These are phyloP conservation scores for Leccinum fallax DNA, from an alignment of 1,284 basidiomycete genomes.

Conservation along the genomic window DNA sequence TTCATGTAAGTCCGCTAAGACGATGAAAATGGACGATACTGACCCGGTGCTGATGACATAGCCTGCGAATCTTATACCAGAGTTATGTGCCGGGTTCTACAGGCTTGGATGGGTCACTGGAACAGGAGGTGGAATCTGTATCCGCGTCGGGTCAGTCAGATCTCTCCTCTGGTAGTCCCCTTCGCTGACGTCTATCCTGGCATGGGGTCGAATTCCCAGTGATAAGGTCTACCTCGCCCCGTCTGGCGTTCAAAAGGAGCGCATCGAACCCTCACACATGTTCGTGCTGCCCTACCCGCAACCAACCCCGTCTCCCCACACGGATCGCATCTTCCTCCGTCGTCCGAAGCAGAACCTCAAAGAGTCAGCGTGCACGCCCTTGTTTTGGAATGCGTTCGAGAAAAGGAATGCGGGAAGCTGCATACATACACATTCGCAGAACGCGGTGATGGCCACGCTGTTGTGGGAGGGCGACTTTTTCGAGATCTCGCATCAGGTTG, in stretches of 20 bases:
- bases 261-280: constrained; percentile 77
- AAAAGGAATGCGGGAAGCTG: constrained; percentile 76
- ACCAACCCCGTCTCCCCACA: constrained; percentile 57
- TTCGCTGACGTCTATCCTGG: background rate
- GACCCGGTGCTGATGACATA: constrained; percentile 29
- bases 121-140: constrained; percentile 68
- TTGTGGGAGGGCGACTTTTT: constrained; percentile 71
- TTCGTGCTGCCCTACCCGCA: constrained; percentile 85
- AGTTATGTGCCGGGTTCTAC: constrained; percentile 68
- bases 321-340: constrained; percentile 73
- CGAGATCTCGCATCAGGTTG: constrained; percentile 76
- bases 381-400: constrained; percentile 92
- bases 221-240: constrained; percentile 85
- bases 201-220: constrained; percentile 37
- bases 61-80: constrained; percentile 84
- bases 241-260: constrained; percentile 87
- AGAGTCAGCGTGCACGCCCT: constrained; percentile 82
- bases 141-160: constrained; percentile 62
- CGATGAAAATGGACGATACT: constrained; percentile 1
- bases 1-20: constrained; percentile 44
- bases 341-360: constrained; percentile 69
- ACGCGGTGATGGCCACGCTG: constrained; percentile 84
- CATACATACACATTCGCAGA: constrained; percentile 87
- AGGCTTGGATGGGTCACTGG: constrained; percentile 67
- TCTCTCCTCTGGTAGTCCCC: background rate